Base-by-base conservation (phyloP, 352 stramenopile genomes). In the Pythium chondricola region DNA sequence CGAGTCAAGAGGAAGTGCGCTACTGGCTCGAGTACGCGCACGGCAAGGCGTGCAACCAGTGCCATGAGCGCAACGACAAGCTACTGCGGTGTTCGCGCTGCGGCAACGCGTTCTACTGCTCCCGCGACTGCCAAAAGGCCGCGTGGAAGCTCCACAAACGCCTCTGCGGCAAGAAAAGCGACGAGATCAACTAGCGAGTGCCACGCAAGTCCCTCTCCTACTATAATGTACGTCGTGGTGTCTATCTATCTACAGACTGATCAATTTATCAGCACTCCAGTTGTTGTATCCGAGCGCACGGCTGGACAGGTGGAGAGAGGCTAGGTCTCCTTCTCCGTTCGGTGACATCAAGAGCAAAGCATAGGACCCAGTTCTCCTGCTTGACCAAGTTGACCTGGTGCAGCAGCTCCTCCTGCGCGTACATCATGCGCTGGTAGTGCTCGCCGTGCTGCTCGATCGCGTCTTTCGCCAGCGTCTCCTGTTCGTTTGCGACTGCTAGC, bases 71-170 rank as follows among this genome's bases (percentile, higher is more conserved):
- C 13, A 60, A 67, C 21, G 63, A 62, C 1, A 90, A 87, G 47
- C 59, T 93, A 4, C 61, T 70, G 26, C 60, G 60, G 20, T 93
- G 82, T 55, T 63, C 79, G 18, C 76, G 72, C 20, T 93, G 82
- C 49, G 59, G 67, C 2, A 68, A 83, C 18, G 77, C 70, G 16
- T 69, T 73, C 38, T 93, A 93, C 52, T 93, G 82, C 61, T 93
- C 82, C 4, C 69, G 78, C n/a, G 74, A 80, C 8, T 93, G 82
- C 55, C 82, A 93, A 54, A 85, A 84, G 53, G 56, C 53, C 0
- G 82, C 75, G 4, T 93, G 82, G 82, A 84, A 70, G 52, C 43
- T 88, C 13, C 82, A 91, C 56, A 93, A 93, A 55, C 74, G 58
- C 25, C 38, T 88, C 20, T 93, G 79, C 39, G 69, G 66, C 20